Conservation (phyloP, 2,329 filamentous ascomycete genomes). For the Salinomyces thailandicus region DNA sequence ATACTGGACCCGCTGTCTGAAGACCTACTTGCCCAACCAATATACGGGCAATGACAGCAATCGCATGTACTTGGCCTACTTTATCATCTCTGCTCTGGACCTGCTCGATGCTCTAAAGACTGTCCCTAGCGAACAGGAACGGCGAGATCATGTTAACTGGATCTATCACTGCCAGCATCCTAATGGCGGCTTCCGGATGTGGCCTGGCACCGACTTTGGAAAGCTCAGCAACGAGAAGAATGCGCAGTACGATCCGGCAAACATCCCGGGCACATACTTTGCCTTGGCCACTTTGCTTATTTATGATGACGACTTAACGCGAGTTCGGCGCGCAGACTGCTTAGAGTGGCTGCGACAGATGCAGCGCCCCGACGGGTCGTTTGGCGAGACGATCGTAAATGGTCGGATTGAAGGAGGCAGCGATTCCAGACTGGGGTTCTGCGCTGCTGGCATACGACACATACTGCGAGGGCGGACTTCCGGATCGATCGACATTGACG, state of each 20-base stretch:
- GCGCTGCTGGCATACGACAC: constrained; percentile 71
- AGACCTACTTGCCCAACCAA: constrained; percentile 64
- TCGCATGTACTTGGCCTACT: constrained; percentile 80
- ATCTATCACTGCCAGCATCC: constrained; percentile 79
- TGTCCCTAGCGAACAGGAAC: constrained; percentile 44
- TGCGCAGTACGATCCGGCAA: constrained; percentile 60
- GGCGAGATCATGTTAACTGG: constrained; percentile 56
- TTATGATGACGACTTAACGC: constrained; percentile 48
- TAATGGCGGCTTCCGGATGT: constrained; percentile 78
- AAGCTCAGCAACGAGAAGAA: constrained; percentile 41
- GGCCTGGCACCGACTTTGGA: constrained; percentile 55
- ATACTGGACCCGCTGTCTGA: constrained; percentile 87
- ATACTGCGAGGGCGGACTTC: constrained; percentile 47
- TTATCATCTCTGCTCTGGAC: constrained; percentile 77
- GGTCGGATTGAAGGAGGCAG: constrained; percentile 61
- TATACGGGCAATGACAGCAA: constrained; percentile 87
- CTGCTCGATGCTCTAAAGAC: constrained; percentile 56
- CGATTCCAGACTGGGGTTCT: constrained; percentile 82
- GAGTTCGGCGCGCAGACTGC: constrained; percentile 57
- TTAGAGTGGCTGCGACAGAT: constrained; percentile 63
- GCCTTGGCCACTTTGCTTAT: constrained; percentile 64
- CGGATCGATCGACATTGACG: constrained; percentile 46
- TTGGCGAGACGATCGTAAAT: constrained; percentile 66
- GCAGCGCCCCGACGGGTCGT: constrained; percentile 78
- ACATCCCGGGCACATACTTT: constrained; percentile 81